Evolutionary conservation across 108 stramenopile species (phyloP).

Genomic region (Stephanodiscus triporus): DNA sequence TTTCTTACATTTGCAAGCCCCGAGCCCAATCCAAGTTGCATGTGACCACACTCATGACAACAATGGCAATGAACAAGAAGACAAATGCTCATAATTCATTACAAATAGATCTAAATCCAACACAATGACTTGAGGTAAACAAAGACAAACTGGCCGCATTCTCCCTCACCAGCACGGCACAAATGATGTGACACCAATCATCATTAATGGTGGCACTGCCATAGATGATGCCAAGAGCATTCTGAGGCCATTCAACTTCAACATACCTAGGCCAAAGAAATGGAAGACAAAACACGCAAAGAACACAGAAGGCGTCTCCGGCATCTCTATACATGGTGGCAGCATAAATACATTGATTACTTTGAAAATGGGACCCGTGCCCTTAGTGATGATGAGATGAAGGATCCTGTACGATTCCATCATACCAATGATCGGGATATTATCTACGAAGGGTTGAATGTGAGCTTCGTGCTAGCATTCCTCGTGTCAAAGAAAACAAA

Average conservation of each 20-base stretch:
- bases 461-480: background rate
- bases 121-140: background rate
- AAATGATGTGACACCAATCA: background rate
- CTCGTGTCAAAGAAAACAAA: background rate
- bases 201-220: background rate
- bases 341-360: background rate
- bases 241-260: no score
- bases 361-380: background rate
- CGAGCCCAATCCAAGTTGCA: no score
- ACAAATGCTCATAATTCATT: no score
- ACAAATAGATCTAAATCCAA: background rate
- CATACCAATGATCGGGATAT: background rate
- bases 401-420: background rate
- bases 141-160: no score
- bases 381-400: background rate
- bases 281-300: background rate
- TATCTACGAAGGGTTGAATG: background rate
- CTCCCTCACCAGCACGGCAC: background rate
- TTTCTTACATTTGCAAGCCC: no score
- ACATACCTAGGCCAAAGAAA: no score
- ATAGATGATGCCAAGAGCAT: background rate
- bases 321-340: background rate
- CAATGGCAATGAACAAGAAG: no score
- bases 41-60: no score
- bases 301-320: background rate